Evolutionary conservation across 2,329 filamentous ascomycete species (phyloP).

Genomic region (Botrytis fragariae): DNA sequence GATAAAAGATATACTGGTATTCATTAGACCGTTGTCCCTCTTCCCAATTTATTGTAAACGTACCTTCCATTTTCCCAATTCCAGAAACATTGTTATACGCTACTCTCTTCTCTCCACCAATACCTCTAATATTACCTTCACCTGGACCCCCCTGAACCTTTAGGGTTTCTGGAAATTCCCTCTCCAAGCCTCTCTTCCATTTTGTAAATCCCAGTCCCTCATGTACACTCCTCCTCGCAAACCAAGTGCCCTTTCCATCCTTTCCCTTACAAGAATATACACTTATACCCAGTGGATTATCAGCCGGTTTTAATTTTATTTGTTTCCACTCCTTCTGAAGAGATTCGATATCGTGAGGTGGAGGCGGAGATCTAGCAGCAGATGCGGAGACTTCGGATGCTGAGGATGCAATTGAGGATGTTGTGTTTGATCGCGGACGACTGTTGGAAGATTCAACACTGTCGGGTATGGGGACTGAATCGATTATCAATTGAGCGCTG

Average conservation of each 20-base stretch:
- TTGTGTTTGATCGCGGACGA: slow-evolving; percentile 57
- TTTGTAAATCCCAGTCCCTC: slow-evolving; percentile 71
- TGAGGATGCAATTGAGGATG: slow-evolving; percentile 46
- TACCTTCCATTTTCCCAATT: slow-evolving; percentile 62
- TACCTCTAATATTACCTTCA: slow-evolving; percentile 75
- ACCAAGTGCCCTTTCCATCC: slow-evolving; percentile 86
- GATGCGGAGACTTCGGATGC: slow-evolving; percentile 54
- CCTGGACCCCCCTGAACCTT: slow-evolving; percentile 67
- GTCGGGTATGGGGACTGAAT: slow-evolving; percentile 66
- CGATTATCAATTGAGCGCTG: slow-evolving; percentile 67
- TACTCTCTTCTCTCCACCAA: slow-evolving; percentile 75
- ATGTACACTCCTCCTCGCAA: slow-evolving; percentile 80
- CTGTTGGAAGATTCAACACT: slow-evolving; percentile 45
- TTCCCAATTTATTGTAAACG: slow-evolving; percentile 21
- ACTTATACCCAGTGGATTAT: slow-evolving; percentile 72
- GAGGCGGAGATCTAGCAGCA: slow-evolving; percentile 44
- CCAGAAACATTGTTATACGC: slow-evolving; percentile 58
- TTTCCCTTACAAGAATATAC: slow-evolving; percentile 78
- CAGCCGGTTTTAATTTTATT: slow-evolving; percentile 65
- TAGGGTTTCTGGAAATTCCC: slow-evolving; percentile 77
- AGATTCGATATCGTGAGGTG: slow-evolving; percentile 49
- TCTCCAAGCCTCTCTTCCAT: slow-evolving; percentile 73
- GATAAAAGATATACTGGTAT: slow-evolving; percentile 75
- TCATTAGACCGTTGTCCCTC: background rate
- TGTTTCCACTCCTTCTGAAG: slow-evolving; percentile 84